Evolutionary conservation across 257 asterid species (phyloP).

Genomic region (Solanum raphanifolium): DNA sequence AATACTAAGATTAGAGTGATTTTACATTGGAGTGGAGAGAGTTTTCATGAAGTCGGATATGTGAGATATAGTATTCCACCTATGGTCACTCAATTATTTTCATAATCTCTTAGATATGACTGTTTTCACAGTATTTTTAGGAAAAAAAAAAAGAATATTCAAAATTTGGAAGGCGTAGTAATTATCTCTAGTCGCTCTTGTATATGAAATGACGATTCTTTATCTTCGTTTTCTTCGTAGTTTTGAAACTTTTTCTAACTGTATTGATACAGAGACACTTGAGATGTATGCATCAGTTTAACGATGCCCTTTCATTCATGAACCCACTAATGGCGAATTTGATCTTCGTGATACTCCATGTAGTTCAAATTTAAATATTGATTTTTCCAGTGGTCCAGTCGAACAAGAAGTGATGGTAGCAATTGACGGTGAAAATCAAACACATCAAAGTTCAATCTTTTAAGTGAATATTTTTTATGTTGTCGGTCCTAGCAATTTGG

Average conservation of each 20-base stretch:
- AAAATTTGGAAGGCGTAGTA: not conserved
- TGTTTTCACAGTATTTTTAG: not conserved
- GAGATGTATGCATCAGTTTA: not conserved
- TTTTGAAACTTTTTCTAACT: not conserved
- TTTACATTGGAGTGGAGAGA: not conserved
- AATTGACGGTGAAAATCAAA: not conserved
- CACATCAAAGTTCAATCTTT: not conserved
- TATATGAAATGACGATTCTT: not conserved
- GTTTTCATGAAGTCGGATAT: not conserved
- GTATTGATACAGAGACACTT: too few relatives aligned
- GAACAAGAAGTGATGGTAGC: not conserved
- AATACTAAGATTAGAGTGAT: not conserved
- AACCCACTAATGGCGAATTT: too few relatives aligned
- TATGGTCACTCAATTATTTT: not conserved
- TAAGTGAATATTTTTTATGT: not conserved
- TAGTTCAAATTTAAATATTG: not conserved
- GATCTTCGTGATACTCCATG: not conserved
- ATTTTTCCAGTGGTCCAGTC: not conserved
- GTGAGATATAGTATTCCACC: not conserved
- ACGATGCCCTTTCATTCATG: not conserved
- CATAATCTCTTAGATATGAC: not conserved
- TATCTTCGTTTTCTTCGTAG: not conserved
- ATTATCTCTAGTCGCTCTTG: not conserved
- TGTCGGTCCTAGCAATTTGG: not conserved
- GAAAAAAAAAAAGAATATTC: not conserved